Percentiles rank a stretch among this genome's conserved stretches.
phyloP scores from a whole-genome alignment of 495 filamentous ascomycete species.

The Penicillium flavigenum region DNA sequence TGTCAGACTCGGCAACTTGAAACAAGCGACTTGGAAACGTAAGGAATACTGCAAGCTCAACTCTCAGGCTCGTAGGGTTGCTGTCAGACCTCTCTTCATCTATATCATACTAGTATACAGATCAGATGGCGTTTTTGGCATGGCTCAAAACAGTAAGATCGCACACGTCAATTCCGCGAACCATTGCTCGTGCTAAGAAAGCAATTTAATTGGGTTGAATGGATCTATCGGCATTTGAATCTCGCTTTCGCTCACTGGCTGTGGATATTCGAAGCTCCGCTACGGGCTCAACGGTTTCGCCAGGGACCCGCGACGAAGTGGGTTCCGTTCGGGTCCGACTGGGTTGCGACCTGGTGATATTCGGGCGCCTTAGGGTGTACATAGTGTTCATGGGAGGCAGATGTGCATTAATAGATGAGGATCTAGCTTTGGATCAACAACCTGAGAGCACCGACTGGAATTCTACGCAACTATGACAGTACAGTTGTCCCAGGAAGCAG shows the following conservation, averaged over 20 bases:
- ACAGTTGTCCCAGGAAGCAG: background rate
- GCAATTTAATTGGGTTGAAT: constrained; percentile 3
- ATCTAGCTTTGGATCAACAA: background rate
- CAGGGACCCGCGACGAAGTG: constrained; percentile 12
- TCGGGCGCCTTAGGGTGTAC: constrained; percentile 1
- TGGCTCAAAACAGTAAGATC: background rate
- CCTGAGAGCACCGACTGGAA: background rate
- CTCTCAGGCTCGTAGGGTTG: background rate
- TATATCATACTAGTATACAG: background rate
- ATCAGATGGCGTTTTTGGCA: background rate
- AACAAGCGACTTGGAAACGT: constrained; percentile 11
- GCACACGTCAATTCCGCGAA: background rate
- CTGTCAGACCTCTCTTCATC: background rate
- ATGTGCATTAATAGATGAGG: background rate
- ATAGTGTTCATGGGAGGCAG: background rate
- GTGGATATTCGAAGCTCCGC: constrained; percentile 18
- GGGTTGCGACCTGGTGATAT: constrained; percentile 6
- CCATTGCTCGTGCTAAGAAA: background rate
- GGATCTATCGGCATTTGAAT: constrained; percentile 1
- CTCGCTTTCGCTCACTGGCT: background rate
- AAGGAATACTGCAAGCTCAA: constrained; percentile 15
- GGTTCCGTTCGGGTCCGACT: constrained; percentile 25
- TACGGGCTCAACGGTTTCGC: constrained; percentile 23
- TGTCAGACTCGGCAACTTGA: constrained; percentile 5
- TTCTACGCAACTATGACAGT: background rate